These are phyloP conservation scores for Xylaria telfairii DNA, from an alignment of 495 filamentous ascomycete species.

Conservation along the genomic window DNA sequence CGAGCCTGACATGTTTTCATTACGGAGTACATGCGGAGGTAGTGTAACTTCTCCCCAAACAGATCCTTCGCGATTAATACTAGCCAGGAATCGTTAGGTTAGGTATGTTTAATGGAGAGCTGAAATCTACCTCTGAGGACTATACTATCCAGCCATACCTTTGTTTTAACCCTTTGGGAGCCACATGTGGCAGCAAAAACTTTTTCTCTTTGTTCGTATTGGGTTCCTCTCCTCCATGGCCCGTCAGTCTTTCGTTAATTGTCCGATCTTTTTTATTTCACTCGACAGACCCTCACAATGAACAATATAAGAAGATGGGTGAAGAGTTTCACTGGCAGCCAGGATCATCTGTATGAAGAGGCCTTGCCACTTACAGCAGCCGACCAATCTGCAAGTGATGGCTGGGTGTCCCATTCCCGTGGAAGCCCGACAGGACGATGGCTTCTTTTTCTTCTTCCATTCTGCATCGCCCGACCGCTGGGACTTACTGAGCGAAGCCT, in stretches of 20 bases:
- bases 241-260: slow-evolving; percentile 20
- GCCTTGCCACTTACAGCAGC: slow-evolving; percentile 5
- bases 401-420: slow-evolving; percentile 7
- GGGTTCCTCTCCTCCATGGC: background rate
- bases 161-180: slow-evolving; percentile 17
- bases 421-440: slow-evolving; percentile 2
- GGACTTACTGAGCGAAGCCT: slow-evolving; percentile 17
- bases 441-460: slow-evolving; percentile 17
- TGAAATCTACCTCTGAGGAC: background rate
- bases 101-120: background rate
- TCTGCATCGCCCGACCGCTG: slow-evolving; percentile 16
- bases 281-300: slow-evolving; percentile 5
- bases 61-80: slow-evolving; percentile 7
- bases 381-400: background rate
- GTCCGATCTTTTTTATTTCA: background rate
- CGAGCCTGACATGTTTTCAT: background rate
- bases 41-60: background rate
- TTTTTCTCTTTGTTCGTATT: slow-evolving; percentile 9
- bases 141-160: slow-evolving; percentile 1
- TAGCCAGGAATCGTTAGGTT: slow-evolving; percentile 10
- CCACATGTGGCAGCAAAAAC: background rate
- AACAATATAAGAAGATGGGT: slow-evolving; percentile 17
- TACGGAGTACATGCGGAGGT: background rate
- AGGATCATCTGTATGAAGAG: slow-evolving; percentile 17
- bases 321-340: slow-evolving; percentile 12